These are phyloP conservation scores for Metrosideros polymorpha DNA, from an alignment of 441 rosid genomes.

Conservation along the genomic window DNA sequence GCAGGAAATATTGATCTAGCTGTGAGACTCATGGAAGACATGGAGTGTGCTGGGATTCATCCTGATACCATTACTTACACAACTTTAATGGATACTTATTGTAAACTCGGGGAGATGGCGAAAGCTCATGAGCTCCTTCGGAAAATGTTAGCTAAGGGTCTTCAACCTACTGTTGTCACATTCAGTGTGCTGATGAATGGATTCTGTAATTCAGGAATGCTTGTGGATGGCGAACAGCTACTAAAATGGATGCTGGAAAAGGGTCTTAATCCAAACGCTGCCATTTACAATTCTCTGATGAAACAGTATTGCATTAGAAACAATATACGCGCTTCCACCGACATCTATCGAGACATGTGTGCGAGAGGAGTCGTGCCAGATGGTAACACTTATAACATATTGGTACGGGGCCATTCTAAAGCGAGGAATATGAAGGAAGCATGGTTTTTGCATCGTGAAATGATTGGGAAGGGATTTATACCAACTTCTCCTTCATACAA, in stretches of 20 bases:
- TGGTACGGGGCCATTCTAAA: slow-evolving; percentile 78
- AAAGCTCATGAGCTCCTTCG: slow-evolving; percentile 59
- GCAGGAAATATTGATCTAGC: slow-evolving; percentile 59
- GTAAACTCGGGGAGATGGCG: slow-evolving; percentile 59
- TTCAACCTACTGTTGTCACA: slow-evolving; percentile 70
- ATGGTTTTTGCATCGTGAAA: slow-evolving; percentile 64
- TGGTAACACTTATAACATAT: slow-evolving; percentile 66
- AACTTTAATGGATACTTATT: slow-evolving; percentile 74
- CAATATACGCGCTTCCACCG: slow-evolving; percentile 37
- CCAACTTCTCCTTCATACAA: slow-evolving; percentile 49
- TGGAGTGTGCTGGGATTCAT: slow-evolving; percentile 44
- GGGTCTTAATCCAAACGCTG: slow-evolving; percentile 65
- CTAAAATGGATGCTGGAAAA: slow-evolving; percentile 76
- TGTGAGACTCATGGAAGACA: slow-evolving; percentile 58
- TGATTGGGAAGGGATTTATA: slow-evolving; percentile 54
- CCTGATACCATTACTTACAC: slow-evolving; percentile 76
- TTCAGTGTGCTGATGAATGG: slow-evolving; percentile 89
- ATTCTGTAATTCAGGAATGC: slow-evolving; percentile 67
- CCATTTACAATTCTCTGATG: slow-evolving; percentile 71
- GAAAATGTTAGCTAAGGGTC: slow-evolving; percentile 62
- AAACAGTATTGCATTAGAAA: slow-evolving; percentile 59
- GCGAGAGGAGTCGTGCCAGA: slow-evolving; percentile 59
- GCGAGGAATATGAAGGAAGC: slow-evolving; percentile 98
- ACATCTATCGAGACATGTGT: slow-evolving; percentile 49
- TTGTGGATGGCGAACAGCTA: slow-evolving; percentile 70